Conservation (phyloP, 2,329 filamentous ascomycete species). For the Xenosphaeropsis pyriputrescens region DNA sequence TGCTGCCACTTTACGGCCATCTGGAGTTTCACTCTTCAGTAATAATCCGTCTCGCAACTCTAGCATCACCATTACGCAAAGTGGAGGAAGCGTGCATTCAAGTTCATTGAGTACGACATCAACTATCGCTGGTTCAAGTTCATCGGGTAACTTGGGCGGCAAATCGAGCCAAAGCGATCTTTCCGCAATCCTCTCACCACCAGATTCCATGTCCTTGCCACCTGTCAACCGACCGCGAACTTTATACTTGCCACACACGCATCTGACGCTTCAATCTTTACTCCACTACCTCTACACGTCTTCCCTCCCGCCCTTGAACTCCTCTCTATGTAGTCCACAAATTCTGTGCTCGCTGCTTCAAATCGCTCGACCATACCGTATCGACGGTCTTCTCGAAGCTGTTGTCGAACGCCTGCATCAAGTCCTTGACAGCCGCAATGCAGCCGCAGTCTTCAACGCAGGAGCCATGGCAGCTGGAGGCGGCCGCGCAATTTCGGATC, state of each 20-base stretch:
- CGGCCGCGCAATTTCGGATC: constrained; percentile 33
- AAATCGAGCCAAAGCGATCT: constrained; percentile 5
- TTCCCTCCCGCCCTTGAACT: constrained; percentile 61
- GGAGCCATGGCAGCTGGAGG: constrained; percentile 96
- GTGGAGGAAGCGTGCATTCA: constrained; percentile 29
- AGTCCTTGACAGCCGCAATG: constrained; percentile 82
- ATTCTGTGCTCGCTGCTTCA: constrained; percentile 92
- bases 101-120: constrained; percentile 31
- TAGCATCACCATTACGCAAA: constrained; percentile 70
- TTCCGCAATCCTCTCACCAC: constrained; percentile 8
- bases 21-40: constrained; percentile 16
- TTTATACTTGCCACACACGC: constrained; percentile 85
- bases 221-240: constrained; percentile 62
- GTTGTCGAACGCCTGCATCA: constrained; percentile 84
- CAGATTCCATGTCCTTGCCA: constrained; percentile 33
- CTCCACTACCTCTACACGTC: constrained; percentile 92
- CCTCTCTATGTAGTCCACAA: constrained; percentile 78
- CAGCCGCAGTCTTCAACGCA: constrained; percentile 93
- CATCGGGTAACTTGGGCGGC: background rate
- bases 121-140: constrained; percentile 21
- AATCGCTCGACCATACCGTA: constrained; percentile 80
- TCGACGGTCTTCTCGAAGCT: constrained; percentile 84
- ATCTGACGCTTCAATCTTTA: constrained; percentile 76
- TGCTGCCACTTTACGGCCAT: constrained; percentile 57
- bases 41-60: constrained; percentile 57